Evolutionary conservation across 2,329 filamentous ascomycete species (phyloP).

Genomic region (Hymenoscyphus scutula): DNA sequence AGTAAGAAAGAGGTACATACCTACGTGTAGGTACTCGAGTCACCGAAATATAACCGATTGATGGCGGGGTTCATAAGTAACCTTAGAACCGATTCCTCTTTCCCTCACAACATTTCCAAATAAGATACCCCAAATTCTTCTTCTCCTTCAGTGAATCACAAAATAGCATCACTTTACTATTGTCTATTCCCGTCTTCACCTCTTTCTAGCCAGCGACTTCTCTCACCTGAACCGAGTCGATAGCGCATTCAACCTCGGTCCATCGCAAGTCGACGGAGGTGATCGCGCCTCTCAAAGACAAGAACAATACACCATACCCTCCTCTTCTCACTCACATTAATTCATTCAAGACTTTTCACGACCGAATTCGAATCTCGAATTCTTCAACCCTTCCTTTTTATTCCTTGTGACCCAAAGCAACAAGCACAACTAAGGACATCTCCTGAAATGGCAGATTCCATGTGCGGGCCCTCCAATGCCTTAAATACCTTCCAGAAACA

Average conservation of each 20-base stretch:
- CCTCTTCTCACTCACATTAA: neutral
- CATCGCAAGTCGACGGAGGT: neutral
- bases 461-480: constrained; percentile 71
- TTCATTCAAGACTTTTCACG: neutral
- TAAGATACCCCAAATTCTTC: neutral
- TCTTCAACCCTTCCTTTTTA: neutral
- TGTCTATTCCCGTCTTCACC: neutral
- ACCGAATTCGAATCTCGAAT: neutral
- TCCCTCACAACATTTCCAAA: neutral
- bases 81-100: neutral
- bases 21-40: neutral
- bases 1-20: no score
- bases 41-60: constrained; percentile 4
- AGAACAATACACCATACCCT: neutral
- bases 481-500: constrained; percentile 72
- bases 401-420: no score
- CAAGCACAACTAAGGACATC: neutral
- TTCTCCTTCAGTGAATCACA: neutral
- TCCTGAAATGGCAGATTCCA: constrained; percentile 58
- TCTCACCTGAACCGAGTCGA: neutral
- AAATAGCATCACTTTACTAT: neutral
- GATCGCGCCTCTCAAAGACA: neutral
- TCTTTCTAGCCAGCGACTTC: neutral
- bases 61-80: constrained; percentile 7
- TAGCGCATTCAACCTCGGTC: neutral